Conservation (phyloP, 2,329 filamentous ascomycete genomes). For the Macrophomina pseudophaseolina region DNA sequence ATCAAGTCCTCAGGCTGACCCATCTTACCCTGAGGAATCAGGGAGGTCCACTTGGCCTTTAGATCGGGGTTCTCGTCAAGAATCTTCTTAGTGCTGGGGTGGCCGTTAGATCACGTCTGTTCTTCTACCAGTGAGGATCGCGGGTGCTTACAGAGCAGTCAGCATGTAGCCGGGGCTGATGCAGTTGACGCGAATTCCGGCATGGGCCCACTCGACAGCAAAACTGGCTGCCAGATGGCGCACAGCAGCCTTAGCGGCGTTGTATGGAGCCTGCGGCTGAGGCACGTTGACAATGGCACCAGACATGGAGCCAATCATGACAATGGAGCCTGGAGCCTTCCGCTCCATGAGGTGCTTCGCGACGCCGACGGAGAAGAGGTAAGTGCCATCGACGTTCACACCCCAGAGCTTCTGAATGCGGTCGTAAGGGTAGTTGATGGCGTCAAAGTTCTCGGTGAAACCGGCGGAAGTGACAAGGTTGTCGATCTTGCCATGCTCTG, state of each 20-base stretch:
- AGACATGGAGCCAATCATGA: constrained; percentile 96
- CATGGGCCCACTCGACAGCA: constrained; percentile 91
- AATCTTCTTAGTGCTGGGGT: constrained; percentile 82
- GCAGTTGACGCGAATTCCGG: constrained; percentile 90
- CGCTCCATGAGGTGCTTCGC: constrained; percentile 88
- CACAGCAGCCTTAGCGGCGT: constrained; percentile 90
- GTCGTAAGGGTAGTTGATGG: constrained; percentile 87
- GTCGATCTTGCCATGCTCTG: constrained; percentile 81
- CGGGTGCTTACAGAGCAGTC: constrained; percentile 75
- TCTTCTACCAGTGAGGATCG: not conserved
- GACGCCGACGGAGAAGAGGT: constrained; percentile 82
- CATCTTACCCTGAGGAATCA: constrained; percentile 95
- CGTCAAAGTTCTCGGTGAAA: constrained; percentile 95
- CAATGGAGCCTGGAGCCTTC: constrained; percentile 79
- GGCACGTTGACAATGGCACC: constrained; percentile 93
- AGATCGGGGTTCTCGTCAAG: constrained; percentile 91
- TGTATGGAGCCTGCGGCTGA: constrained; percentile 92
- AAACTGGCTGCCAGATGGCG: constrained; percentile 85
- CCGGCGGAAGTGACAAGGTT: constrained; percentile 94
- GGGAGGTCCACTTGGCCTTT: constrained; percentile 85
- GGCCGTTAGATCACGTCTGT: not conserved
- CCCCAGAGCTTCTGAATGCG: constrained; percentile 92
- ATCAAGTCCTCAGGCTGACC: constrained; percentile 89
- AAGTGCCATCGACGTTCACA: constrained; percentile 93
- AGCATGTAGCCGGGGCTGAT: constrained; percentile 97